phyloP scores from a whole-genome alignment of 371 early-diverging fungal genomes.

The Chytridium lagenaria region DNA sequence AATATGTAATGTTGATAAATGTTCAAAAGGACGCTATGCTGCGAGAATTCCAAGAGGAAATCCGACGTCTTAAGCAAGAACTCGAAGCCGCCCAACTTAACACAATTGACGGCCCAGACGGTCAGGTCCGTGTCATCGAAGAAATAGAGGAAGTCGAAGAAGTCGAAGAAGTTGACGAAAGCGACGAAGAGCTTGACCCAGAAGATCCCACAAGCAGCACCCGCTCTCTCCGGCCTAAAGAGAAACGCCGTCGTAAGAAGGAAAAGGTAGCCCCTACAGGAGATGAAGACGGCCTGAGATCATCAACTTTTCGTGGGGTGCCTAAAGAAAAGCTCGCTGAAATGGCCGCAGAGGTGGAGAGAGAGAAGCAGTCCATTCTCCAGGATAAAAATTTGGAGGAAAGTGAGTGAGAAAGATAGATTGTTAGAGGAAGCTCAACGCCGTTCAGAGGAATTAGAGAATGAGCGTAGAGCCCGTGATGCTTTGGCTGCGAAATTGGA shows the following conservation, averaged over 20 bases:
- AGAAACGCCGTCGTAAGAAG: slow-evolving; percentile 17
- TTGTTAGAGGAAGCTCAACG: slow-evolving; percentile 49
- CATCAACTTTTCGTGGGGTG: slow-evolving; percentile 28
- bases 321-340: slow-evolving; percentile 49
- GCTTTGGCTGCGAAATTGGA: slow-evolving; percentile 49
- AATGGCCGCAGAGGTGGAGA: slow-evolving; percentile 56
- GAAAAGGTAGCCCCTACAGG: slow-evolving; percentile 11
- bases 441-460: slow-evolving; percentile 56
- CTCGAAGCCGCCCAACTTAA: slow-evolving; percentile 50
- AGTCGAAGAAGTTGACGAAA: slow-evolving; percentile 53
- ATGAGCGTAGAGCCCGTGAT: slow-evolving; percentile 50
- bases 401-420: slow-evolving; percentile 51
- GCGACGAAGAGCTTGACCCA: slow-evolving; percentile 32
- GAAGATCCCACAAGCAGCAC: slow-evolving; percentile 8
- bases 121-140: slow-evolving; percentile 37
- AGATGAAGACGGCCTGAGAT: not conserved
- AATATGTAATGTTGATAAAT: too few relatives aligned
- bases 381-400: slow-evolving; percentile 59
- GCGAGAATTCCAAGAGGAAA: slow-evolving; percentile 67
- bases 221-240: slow-evolving; percentile 12
- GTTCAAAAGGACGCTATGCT: slow-evolving; percentile 65
- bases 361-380: slow-evolving; percentile 56
- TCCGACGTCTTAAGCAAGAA: slow-evolving; percentile 55
- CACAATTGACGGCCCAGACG: slow-evolving; percentile 39
- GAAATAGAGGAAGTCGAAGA: slow-evolving; percentile 55